Base-by-base conservation (phyloP, 371 early-diverging fungal species). In the Gilbertella persicaria region DNA sequence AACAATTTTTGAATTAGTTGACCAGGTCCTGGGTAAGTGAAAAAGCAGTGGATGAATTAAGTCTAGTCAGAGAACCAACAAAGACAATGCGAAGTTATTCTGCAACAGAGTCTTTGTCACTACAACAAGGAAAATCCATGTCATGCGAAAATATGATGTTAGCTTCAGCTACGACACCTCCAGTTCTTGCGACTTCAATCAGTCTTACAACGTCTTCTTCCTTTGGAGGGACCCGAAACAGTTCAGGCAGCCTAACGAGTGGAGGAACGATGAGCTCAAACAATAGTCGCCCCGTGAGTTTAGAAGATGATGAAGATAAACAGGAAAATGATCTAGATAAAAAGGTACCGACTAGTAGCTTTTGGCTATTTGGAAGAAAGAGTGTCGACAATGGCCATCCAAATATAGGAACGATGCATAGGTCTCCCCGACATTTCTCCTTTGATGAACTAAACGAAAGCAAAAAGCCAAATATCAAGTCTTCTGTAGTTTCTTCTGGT, bases 1-100 rank as follows among this genome's bases (percentile, higher is more conserved):
- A 33, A 33, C 4, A 33, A 33, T 71, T 46, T 7, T 77, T 75
- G 25, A 80, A 79, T 58, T 70, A 89, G 56, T 64, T 78, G 54
- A 78, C 79, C 20, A 49, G 79, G 48, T 54, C 69, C 6, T 78
- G 75, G 75, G 79, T 85, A 1, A 73, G 83, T 21, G 89, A 91
- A 70, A 84, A 84, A 45, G 83, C 85, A 45, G 84, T 89, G 12
- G 92, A 91, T 64, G 89, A 89, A 60, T 50, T 91, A 42, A 86
- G 86, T 50, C 56, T 79, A 24, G 50, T 73, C 6, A 79, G 89
- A 17, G 91, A 91, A 45, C 89, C 91, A 12, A 66, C 66, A 69
- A 80, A 71, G 53, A 69, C 62, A 53, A 58, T 9, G 10, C 33
- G 65, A 37, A 68, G 64, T 39, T 47, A 61, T 21, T 67, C 71